Percentiles rank a stretch among this genome's conserved stretches.
These are phyloP conservation scores for Backusella parvicylindrica DNA, from an alignment of 192 early-diverging fungal species.

Conservation along the genomic window DNA sequence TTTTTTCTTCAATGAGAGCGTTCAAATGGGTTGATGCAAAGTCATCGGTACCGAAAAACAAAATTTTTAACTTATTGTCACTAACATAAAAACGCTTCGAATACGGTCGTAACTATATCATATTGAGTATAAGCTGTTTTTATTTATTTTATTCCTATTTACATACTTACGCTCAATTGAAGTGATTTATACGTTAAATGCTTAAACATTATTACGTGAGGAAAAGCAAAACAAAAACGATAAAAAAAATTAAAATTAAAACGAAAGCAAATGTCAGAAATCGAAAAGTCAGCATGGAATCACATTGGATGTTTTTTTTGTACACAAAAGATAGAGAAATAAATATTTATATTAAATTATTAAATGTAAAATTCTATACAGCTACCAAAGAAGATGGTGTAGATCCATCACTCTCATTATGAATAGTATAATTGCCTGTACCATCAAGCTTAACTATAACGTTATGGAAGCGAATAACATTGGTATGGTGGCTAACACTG, in stretches of 20 bases:
- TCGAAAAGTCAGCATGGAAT: too few species aligned
- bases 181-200: not conserved
- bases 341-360: too few species aligned
- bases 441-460: slow-evolving; percentile 37
- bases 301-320: too few species aligned
- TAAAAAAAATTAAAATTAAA: not conserved
- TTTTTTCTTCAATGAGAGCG: slow-evolving; percentile 50
- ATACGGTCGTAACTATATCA: not conserved
- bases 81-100: not conserved
- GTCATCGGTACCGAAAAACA: slow-evolving; percentile 90
- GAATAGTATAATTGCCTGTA: slow-evolving; percentile 28
- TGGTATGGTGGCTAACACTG: slow-evolving; percentile 82
- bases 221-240: not conserved
- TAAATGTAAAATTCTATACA: not conserved
- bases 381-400: not conserved
- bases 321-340: too few species aligned
- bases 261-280: too few species aligned
- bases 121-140: not conserved
- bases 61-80: slow-evolving; percentile 26
- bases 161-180: not conserved
- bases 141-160: not conserved
- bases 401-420: not conserved
- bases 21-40: slow-evolving; percentile 68
- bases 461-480: slow-evolving; percentile 49
- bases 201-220: not conserved